Evolutionary conservation across 768 basidiomycete genomes (phyloP), one percentile per base, ranked within the genome.

Genomic region (Mycena belliarum): DNA sequence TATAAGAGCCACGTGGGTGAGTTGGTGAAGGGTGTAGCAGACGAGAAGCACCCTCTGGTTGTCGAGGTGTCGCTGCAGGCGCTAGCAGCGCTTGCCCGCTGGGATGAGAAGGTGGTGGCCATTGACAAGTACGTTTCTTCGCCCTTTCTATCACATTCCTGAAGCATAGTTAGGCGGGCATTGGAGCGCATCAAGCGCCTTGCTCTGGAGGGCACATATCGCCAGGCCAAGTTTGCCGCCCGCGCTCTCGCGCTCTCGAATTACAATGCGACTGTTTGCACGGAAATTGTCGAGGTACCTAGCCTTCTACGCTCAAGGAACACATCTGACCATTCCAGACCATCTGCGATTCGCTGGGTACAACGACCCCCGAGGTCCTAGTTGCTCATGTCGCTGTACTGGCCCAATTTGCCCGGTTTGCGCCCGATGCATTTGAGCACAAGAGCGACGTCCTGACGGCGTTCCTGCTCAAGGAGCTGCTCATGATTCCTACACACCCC

Each of bases 151-250:
- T 12, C 25, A 29, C n/a, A 14, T 32, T 26, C 38, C 14, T 38
- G 52, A 54, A 37, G 40, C 23, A 33, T 46, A 28, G 43, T 12
- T 57, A 93, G 91, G 68, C 82, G 86, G 33, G 85, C 85, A 1
- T 71, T 84, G 12, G 90, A 94, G 25, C 79, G 86, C 16, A 76
- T 90, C 14, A 73, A 73, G 49, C 81, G 82, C 40, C 81, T 84
- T 62, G 88, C 82, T 0, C 65, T 86, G 28, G 83, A 83, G 24
- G 78, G 82, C 5, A 82, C 88, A 50, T 74, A 77, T 24, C 79
- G 82, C 21, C 84, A 88, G 60, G 89, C 93, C 20, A 98, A 98
- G 70, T 95, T 92, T 69, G 90, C 93, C 1, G 85, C 91, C 3
- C 82, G 94, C 21, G 76, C 91, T 32, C 67, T 96, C 21, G 82